Base-by-base conservation (phyloP, 2,329 filamentous ascomycete genomes). In the Fusarium torreyae region DNA sequence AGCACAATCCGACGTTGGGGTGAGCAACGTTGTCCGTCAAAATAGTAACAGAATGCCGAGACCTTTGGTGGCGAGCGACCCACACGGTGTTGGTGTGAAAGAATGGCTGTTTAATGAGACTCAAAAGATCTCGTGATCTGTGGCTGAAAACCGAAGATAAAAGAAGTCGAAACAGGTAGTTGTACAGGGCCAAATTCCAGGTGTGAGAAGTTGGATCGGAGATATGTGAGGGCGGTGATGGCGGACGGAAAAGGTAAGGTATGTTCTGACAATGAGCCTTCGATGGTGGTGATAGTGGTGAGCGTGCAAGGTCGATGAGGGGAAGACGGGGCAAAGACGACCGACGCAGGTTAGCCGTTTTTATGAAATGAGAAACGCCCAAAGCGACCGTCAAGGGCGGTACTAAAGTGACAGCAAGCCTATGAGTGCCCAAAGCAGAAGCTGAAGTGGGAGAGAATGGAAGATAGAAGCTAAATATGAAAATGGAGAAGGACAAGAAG, bases 401-500 rank as follows among this genome's bases (percentile, higher is more conserved):
- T 31, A 44, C 34, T 34, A 53, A 58, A 52, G 40, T 59, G 50
- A n/a, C 28, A 31, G 48, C 33, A 20, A 69, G 36, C 20, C 54
- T 56, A 42, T 31, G 46, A 57, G 61, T 28, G 28, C 28, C 28
- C 28, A 51, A 42, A 40, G 15, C 36, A 49, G 45, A 40, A 61
- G 40, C 62, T 55, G 54, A 22, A 55, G 56, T 44, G 33, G 31
- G 50, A 61, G 59, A 65, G 31, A 34, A 42, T 40, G 58, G 68
- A 63, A 60, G 52, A 62, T 65, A 64, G 44, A 68, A 66, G 66
- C 62, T 70, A 59, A 59, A 65, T 70, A 56, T 65, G 63, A 39
- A 70, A 70, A 64, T 70, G 67, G 67, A 68, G 67, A 68, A 68
- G 48, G 34, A 57, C 42, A 22, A 64, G 63, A 70, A 70, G 68